Evolutionary conservation across 768 basidiomycete species (phyloP).

Genomic region (Mrakia blollopis): DNA sequence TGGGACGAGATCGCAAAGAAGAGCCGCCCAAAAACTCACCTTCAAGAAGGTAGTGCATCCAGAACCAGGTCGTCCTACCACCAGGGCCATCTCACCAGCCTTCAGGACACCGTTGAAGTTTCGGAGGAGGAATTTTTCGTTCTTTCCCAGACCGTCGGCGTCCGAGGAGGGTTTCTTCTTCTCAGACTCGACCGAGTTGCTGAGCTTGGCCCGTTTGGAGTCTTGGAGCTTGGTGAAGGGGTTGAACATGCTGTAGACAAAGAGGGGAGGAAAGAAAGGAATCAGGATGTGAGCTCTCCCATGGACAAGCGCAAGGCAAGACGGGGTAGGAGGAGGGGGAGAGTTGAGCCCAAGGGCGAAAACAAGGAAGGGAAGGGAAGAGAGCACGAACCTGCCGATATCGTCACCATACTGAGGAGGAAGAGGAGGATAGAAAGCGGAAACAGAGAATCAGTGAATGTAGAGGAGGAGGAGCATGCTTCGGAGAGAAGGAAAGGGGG

Average conservation of each 20-base stretch:
- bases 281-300: not conserved
- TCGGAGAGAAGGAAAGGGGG: slow-evolving; percentile 38
- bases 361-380: not conserved
- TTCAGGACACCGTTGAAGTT: slow-evolving; percentile 30
- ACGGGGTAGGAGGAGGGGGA: slow-evolving; percentile 38
- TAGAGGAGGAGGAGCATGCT: too few relatives aligned
- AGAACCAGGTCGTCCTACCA: slow-evolving; percentile 29
- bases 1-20: too few relatives aligned
- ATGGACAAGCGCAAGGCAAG: not conserved
- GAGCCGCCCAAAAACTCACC: not conserved
- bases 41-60: slow-evolving; percentile 32
- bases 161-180: not conserved
- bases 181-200: not conserved
- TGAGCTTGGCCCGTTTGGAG: slow-evolving; percentile 2
- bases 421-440: too few relatives aligned
- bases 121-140: slow-evolving; percentile 26
- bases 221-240: slow-evolving; percentile 28
- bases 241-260: slow-evolving; percentile 24
- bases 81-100: slow-evolving; percentile 32
- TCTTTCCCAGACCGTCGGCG: slow-evolving; percentile 19
- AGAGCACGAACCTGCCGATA: not conserved
- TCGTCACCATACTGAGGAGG: too few relatives aligned
- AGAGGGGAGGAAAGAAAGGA: not conserved
- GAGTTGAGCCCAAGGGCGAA: not conserved
- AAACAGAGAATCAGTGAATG: not conserved